Evolutionary conservation across 2,329 filamentous ascomycete species (phyloP), one percentile per base, ranked within the genome.

Genomic region (Akanthomyces lecanii): DNA sequence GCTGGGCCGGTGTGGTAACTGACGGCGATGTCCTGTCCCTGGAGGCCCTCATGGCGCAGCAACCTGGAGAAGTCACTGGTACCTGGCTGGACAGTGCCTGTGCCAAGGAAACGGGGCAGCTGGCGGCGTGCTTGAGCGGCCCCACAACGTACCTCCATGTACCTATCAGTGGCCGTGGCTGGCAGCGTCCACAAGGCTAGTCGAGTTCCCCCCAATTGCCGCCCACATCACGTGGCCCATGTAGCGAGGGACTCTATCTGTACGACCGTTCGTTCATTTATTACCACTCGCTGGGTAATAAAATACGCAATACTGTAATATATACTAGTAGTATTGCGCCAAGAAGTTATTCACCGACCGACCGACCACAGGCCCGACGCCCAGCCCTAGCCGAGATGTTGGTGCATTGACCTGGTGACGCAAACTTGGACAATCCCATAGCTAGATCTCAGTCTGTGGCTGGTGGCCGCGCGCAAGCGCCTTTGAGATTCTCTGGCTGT

Each of bases 31-130:
- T 63, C 48, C 55, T 59, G 55, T 60, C 44, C 55, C 54, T 59
- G 61, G 48, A 45, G 53, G 30, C 40, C 51, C 51, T 50, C 52
- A 62, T 33, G 62, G 55, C 50, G 48, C 48, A 54, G 55, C 48
- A 57, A 40, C 55, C 40, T 63, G 55, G 50, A 54, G 30, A 62
- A 62, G 62, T 63, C 54, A 63, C 51, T 40, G 28, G 61, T 63
- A 60, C 62, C 62, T 63, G 25, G 12, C 62, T 47, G 33, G 33
- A 28, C 18, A 21, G 42, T n/a, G 28, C 14, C 38, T 11, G 30
- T 53, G 55, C 54, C 61, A 58, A 53, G 55, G 61, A 58, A 63
- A 36, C 54, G 28, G 48, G 45, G 47, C 61, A 53, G 18, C 44
- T 63, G 40, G n/a, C 48, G n/a, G 54, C 38, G 45, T 30, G 47